A percentile compares a stretch with the other conserved stretches of the same genome.
Evolutionary conservation across 2,329 filamentous ascomycete species (phyloP).

Genomic region (Epichloe hybrida): DNA sequence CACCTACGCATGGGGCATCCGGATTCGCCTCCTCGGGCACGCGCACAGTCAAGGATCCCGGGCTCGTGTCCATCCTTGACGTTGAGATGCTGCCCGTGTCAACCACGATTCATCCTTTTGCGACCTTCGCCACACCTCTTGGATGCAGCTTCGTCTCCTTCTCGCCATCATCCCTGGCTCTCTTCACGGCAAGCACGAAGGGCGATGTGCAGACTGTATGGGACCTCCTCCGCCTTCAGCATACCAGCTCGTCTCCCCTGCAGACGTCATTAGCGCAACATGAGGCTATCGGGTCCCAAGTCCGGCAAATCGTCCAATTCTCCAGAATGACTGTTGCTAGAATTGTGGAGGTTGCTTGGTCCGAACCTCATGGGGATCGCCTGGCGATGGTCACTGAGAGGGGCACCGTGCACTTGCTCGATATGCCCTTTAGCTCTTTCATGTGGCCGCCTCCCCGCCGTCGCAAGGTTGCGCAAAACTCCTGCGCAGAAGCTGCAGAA

Average conservation of each 20-base stretch:
- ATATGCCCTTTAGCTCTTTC: slow-evolving; percentile 70
- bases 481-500: slow-evolving; percentile 34
- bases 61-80: slow-evolving; percentile 64
- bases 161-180: slow-evolving; percentile 55
- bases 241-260: slow-evolving; percentile 47
- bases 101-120: slow-evolving; percentile 45
- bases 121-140: slow-evolving; percentile 56
- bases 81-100: slow-evolving; percentile 43
- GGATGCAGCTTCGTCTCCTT: slow-evolving; percentile 76
- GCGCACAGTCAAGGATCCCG: slow-evolving; percentile 46
- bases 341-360: slow-evolving; percentile 85
- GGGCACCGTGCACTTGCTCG: slow-evolving; percentile 83
- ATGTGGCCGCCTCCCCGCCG: slow-evolving; percentile 69
- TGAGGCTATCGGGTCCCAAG: slow-evolving; percentile 37
- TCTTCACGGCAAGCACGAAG: slow-evolving; percentile 70
- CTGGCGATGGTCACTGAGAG: slow-evolving; percentile 84
- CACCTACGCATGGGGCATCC: slow-evolving; percentile 48
- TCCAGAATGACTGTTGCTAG: slow-evolving; percentile 83
- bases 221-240: slow-evolving; percentile 58
- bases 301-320: slow-evolving; percentile 79
- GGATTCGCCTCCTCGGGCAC: slow-evolving; percentile 41
- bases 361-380: slow-evolving; percentile 64
- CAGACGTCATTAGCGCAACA: slow-evolving; percentile 35
- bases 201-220: slow-evolving; percentile 75
- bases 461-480: slow-evolving; percentile 30